These are phyloP conservation scores for Chrysanthemum seticuspe DNA, from an alignment of 129 eudicot genomes.

Conservation along the genomic window DNA sequence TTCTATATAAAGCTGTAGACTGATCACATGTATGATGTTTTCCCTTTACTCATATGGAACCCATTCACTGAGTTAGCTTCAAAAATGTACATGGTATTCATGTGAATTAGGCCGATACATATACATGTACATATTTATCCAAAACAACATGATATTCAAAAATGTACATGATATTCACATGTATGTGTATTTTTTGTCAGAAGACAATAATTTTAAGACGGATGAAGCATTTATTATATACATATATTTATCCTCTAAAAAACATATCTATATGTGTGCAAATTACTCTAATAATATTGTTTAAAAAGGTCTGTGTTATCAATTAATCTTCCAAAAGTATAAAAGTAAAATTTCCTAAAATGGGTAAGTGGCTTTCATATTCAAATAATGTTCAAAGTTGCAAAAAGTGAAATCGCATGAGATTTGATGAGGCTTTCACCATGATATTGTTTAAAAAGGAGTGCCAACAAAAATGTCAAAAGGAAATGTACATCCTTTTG, in stretches of 20 bases:
- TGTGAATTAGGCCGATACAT: background rate
- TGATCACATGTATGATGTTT: conserved; percentile 34
- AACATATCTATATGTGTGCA: too few relatives aligned
- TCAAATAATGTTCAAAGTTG: conserved; percentile 14
- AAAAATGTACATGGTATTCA: conserved; percentile 8
- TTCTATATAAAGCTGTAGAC: background rate
- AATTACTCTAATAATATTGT: background rate
- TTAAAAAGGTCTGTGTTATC: background rate
- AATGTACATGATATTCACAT: too few relatives aligned
- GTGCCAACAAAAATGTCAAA: conserved; percentile 22
- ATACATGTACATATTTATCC: background rate
- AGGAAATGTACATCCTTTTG: conserved; percentile 12
- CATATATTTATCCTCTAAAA: too few relatives aligned
- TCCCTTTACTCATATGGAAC: conserved; percentile 24
- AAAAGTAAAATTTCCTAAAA: conserved; percentile 2
- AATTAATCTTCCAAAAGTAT: background rate
- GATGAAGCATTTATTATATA: too few relatives aligned
- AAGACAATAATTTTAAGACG: too few relatives aligned
- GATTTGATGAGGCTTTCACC: conserved; percentile 18
- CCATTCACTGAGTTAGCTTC: conserved; percentile 8
- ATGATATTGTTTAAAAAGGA: conserved; percentile 5
- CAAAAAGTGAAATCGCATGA: conserved; percentile 15
- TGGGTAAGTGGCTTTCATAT: background rate
- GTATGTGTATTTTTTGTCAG: too few relatives aligned
- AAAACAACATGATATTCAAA: background rate